Evolutionary conservation across 1,284 basidiomycete genomes (phyloP), one percentile per base, ranked within the genome.

Genomic region (Xanthoconium separans): DNA sequence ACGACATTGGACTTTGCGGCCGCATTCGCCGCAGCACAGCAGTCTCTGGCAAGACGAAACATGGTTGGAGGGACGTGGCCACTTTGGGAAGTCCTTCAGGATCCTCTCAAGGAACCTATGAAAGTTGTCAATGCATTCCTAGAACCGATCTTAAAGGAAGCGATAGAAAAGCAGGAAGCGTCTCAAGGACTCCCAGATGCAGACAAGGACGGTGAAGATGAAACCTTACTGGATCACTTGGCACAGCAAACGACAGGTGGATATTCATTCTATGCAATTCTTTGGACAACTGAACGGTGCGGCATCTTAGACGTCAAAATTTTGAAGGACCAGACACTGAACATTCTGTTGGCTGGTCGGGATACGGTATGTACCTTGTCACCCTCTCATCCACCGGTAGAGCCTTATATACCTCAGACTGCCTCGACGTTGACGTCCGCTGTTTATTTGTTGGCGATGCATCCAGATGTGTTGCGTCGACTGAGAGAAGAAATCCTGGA

Each of bases 401-500:
- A 18, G 9, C 45, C 53, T 56, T 53, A 71, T 52, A 42, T 56
- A 40, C 46, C 24, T 43, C 44, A 84, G 56, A 85, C 82, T 1
- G 78, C 82, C 22, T 69, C 77, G 3, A 79, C 77, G 0, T 64
- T 85, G 22, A 83, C 77, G 0, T 81, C 79, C 55, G 66, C 72
- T 9, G 60, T 83, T 6, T 87, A 87, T 64, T 72, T 81, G 61
- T 71, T 88, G 42, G 70, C 82, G 1, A 71, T 73, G 55, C 71
- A 85, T 58, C 82, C 81, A 2, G 56, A 71, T 0, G 72, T 81
- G 22, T 63, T 77, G 12, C 43, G 50, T 6, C 75, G 76, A 4
- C 68, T 86, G n/a, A 78, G 82, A 2, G 70, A 77, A 41, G 85
- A 86, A 64, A 75, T 87, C 44, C 53, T 83, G 4, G 65, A 62